Percentiles rank a stretch among this genome's conserved stretches.
phyloP scores from a whole-genome alignment of 2,329 filamentous ascomycete genomes.

The Diaporthe vexans region DNA sequence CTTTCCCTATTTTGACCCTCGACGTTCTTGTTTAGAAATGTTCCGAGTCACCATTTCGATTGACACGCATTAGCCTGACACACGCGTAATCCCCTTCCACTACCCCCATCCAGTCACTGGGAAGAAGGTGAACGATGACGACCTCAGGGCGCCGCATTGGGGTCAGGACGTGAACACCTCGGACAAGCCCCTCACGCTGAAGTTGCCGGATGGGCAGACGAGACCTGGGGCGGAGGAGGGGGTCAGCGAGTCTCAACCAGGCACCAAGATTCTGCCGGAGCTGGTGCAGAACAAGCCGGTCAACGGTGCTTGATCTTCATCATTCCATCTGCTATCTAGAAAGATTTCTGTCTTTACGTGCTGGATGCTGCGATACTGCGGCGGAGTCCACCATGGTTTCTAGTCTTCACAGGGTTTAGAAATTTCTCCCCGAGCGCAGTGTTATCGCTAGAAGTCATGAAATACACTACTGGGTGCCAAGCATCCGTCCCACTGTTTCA shows the following conservation, averaged over 20 bases:
- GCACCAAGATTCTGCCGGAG: slow-evolving; percentile 54
- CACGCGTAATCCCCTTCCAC: slow-evolving; percentile 67
- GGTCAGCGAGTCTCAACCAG: slow-evolving; percentile 46
- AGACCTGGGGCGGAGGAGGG: slow-evolving; percentile 48
- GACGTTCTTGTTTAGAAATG: no score
- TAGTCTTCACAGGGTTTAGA: not conserved
- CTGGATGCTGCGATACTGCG: not conserved
- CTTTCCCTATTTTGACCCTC: no score
- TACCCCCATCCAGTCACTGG: slow-evolving; percentile 66
- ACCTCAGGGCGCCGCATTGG: slow-evolving; percentile 62
- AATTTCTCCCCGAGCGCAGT: not conserved
- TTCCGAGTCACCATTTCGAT: no score
- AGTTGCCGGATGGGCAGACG: slow-evolving; percentile 53
- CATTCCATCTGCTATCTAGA: not conserved
- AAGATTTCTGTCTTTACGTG: rapidly evolving
- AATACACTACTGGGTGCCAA: not conserved
- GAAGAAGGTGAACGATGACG: slow-evolving; percentile 58
- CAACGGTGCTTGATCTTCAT: slow-evolving; percentile 38
- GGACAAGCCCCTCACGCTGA: slow-evolving; percentile 58
- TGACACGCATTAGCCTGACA: slow-evolving; percentile 57
- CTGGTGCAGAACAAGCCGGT: slow-evolving; percentile 50
- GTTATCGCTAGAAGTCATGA: not conserved
- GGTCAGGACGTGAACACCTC: slow-evolving; percentile 57
- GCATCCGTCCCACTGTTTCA: not conserved
- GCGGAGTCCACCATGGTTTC: no score